phyloP scores from a whole-genome alignment of 2,329 filamentous ascomycete species.

The Clarireedia sp. region DNA sequence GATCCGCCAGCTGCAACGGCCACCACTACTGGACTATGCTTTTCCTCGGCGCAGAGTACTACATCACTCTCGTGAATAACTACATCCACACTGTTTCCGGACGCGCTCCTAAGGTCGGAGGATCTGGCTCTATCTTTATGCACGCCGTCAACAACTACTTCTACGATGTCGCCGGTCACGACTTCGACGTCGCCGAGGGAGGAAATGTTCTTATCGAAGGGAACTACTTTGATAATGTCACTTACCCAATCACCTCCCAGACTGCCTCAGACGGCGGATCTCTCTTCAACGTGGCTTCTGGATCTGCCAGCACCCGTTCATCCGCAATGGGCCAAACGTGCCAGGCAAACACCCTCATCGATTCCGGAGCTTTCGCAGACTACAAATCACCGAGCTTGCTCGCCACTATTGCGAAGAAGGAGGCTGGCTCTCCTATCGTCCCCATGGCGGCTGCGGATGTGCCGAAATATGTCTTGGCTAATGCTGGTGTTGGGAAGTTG shows the following conservation, averaged over 20 bases:
- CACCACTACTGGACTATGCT: conserved; percentile 40
- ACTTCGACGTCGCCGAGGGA: conserved; percentile 33
- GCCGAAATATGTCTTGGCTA: background rate
- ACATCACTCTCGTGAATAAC: conserved; percentile 34
- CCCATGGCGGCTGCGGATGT: conserved; percentile 1
- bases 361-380: background rate
- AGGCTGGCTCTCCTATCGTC: background rate
- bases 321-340: conserved; percentile 11
- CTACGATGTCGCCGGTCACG: conserved; percentile 34
- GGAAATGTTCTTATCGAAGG: conserved; percentile 34
- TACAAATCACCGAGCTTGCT: background rate
- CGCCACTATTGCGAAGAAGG: background rate
- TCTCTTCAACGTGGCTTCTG: conserved; percentile 1
- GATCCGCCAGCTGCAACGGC: conserved; percentile 36
- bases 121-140: conserved; percentile 25
- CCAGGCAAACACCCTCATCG: conserved; percentile 7
- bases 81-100: conserved; percentile 36
- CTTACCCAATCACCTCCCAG: conserved; percentile 15
- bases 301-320: conserved; percentile 2
- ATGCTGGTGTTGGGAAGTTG: conserved; percentile 7
- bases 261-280: background rate
- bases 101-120: conserved; percentile 35
- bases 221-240: conserved; percentile 35
- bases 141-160: conserved; percentile 37
- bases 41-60: conserved; percentile 33